Base-by-base conservation (phyloP, 768 basidiomycete species). In the Amanita fuliginea region DNA sequence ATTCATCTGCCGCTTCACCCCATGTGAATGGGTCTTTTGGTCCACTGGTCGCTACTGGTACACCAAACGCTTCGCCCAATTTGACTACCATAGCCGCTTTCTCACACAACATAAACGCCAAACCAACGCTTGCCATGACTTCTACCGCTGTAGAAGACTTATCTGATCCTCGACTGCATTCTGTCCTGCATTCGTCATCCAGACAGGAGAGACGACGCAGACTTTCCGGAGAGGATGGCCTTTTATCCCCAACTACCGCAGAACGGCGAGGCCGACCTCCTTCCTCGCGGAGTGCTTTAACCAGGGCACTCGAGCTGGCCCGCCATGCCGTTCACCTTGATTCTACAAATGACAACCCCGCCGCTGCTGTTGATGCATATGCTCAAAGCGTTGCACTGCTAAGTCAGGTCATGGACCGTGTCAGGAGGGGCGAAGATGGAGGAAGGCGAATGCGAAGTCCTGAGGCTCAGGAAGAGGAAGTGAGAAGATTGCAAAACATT, bases 371-470 rank as follows among this genome's bases (percentile, higher is more conserved):
- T n/a, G 69, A 81, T 42, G 92, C 92, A 0, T 95, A 95, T 62
- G 83, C 81, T 10, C 83, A 80, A 62, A 88, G 86, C 58, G 92
- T 95, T 36, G 79, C 85, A 37, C 72, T 95, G 22, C 72, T 95
- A 24, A 87, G 83, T 57, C 87, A 91, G 63, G 92, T 95, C 46
- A 95, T 95, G 92, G 86, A 89, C 57, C 72, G 90, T 35, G 92
- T 94, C 1, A 75, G 86, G 64, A 75, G 82, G 59, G 88, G 88
- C 3, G 91, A 93, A 64, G 86, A 90, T 59, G 80, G 77, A 54
- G 80, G 80, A 22, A 74, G 67, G 53, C 75, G 84, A 54, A 77
- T 83, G 52, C 76, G 84, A 60, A 88, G 85, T 58, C 80, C 87
- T 13, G 82, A 86, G n/a, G 90, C 91, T 19, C 87, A 91, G 62